Percentiles rank a stretch among this genome's conserved stretches.
These are phyloP conservation scores for Myxozyma neglecta DNA, from an alignment of 805 yeast species.

Conservation along the genomic window DNA sequence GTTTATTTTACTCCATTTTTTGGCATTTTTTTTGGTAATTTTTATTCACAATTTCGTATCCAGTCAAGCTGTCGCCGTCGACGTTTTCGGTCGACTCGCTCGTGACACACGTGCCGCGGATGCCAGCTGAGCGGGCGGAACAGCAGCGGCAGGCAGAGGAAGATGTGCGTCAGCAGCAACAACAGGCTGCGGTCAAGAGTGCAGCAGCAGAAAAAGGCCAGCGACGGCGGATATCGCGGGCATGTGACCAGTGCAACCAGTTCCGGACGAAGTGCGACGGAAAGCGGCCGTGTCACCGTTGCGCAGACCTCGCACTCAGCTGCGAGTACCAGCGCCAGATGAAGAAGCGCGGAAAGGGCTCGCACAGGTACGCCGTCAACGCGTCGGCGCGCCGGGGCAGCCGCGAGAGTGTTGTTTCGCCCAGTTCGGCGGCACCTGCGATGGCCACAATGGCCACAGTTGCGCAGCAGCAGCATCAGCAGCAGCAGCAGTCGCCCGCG, in stretches of 20 bases:
- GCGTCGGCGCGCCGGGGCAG: conserved; percentile 8
- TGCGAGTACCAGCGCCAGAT: conserved; percentile 49
- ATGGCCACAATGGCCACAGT: neutral
- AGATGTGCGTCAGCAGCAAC: neutral
- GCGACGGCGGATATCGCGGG: conserved; percentile 38
- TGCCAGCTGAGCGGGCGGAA: conserved; percentile 3
- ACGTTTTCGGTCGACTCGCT: conserved; percentile 14
- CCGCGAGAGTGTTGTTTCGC: neutral
- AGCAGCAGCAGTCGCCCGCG: neutral
- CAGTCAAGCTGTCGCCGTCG: conserved; percentile 14
- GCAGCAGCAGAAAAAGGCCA: neutral
- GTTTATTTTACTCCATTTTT: neutral
- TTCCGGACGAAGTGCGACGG: conserved; percentile 54
- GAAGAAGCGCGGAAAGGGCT: conserved; percentile 51
- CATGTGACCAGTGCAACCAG: conserved; percentile 52
- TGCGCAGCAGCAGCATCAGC: neutral
- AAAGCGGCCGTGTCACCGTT: conserved; percentile 47
- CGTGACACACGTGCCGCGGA: conserved; percentile 15
- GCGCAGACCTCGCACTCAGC: conserved; percentile 33
- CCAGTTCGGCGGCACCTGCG: neutral
- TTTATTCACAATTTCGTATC: neutral
- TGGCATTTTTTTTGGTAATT: too few relatives aligned
- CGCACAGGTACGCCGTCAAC: conserved; percentile 29
- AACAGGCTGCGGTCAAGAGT: neutral
- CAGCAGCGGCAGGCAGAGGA: neutral